Conservation (phyloP, 2,329 filamentous ascomycete genomes). For the Botrytis fragariae region DNA sequence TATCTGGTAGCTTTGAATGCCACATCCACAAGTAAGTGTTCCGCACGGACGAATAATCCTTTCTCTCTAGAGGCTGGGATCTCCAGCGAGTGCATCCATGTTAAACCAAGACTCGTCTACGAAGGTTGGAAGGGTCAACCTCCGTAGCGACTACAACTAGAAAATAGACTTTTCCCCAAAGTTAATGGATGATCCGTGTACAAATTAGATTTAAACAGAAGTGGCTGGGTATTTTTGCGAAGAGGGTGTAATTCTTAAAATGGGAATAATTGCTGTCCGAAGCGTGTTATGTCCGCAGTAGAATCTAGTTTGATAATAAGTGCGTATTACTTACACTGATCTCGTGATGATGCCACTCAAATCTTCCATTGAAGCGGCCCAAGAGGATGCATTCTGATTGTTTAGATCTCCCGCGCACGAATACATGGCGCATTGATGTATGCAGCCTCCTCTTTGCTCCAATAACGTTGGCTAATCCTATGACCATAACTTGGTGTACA, state of each 20-base stretch:
- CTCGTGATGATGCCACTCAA: neutral
- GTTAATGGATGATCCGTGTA: neutral
- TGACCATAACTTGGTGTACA: neutral
- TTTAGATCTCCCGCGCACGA: neutral
- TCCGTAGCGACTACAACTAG: neutral
- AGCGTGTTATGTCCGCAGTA: neutral
- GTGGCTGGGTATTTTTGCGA: neutral
- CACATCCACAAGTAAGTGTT: neutral
- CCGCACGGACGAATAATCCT: conserved; percentile 1
- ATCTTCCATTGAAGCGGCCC: neutral
- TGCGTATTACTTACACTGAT: neutral
- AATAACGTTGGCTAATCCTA: neutral
- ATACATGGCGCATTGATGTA: neutral
- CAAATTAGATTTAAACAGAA: neutral
- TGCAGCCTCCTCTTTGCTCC: neutral
- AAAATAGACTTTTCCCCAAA: neutral
- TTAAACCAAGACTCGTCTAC: neutral
- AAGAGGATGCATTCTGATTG: neutral
- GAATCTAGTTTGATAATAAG: neutral
- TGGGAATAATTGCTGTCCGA: neutral
- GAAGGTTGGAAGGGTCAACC: neutral
- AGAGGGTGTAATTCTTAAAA: neutral
- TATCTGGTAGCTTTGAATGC: neutral
- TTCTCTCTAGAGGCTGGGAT: neutral
- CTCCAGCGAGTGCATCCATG: neutral